A percentile compares a stretch with the other conserved stretches of the same genome.
phyloP scores from a whole-genome alignment of 805 yeast genomes.

The Suhomyces canberraensis region DNA sequence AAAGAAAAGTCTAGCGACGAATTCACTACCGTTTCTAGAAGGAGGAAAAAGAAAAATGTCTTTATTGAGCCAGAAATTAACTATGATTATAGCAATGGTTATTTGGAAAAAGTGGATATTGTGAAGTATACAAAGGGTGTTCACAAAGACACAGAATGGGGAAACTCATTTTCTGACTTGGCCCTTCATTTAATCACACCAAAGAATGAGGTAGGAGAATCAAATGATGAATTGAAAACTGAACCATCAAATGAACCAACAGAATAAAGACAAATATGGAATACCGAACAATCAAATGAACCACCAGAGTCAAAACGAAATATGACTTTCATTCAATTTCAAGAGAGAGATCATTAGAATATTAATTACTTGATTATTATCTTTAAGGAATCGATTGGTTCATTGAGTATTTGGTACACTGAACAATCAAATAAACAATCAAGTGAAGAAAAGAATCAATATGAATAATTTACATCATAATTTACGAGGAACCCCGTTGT shows the following conservation, averaged over 20 bases:
- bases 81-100: slow-evolving; percentile 26
- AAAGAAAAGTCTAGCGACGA: slow-evolving; percentile 11
- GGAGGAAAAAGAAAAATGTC: slow-evolving; percentile 20
- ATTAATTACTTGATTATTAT: too few relatives aligned
- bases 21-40: slow-evolving; percentile 19
- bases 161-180: slow-evolving; percentile 52
- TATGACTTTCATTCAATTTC: too few relatives aligned
- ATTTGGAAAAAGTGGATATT: slow-evolving; percentile 26
- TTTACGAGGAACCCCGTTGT: too few relatives aligned
- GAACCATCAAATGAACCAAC: too few relatives aligned
- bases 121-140: slow-evolving; percentile 13
- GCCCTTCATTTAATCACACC: slow-evolving; percentile 36
- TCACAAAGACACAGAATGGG: slow-evolving; percentile 40
- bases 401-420: not conserved
- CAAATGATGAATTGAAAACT: not conserved
- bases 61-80: slow-evolving; percentile 30
- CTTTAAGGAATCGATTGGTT: too few relatives aligned
- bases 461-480: too few relatives aligned
- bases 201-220: not conserved
- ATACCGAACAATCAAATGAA: too few relatives aligned
- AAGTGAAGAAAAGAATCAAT: too few relatives aligned
- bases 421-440: too few relatives aligned
- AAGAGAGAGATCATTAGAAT: too few relatives aligned
- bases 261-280: too few relatives aligned
- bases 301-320: too few relatives aligned